Base-by-base conservation (phyloP, 2,329 filamentous ascomycete species). In the Thelonectria olida region DNA sequence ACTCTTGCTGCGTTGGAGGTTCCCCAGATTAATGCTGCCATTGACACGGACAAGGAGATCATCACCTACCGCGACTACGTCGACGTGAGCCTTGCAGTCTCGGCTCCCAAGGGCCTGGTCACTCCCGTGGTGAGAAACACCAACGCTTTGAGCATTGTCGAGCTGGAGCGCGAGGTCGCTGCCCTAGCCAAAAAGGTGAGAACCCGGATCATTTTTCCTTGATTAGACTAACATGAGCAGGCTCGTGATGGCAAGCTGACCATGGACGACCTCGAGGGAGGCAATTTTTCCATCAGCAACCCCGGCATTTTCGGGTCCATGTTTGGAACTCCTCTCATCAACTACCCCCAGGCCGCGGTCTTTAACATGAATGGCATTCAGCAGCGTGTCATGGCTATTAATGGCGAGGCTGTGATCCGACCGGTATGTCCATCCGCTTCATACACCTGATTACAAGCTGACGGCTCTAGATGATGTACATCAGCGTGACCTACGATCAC, bases 281-380 rank as follows among this genome's bases (percentile, higher is more conserved):
- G 90, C 68, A 91, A 89, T 71, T 91, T 92, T 79, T 92, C 90
- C 71, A 92, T 92, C 78, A 90, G 88, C 78, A 92, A 92, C 82
- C 91, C 92, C 85, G 90, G 90, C 69, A 91, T 92, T 88, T 92
- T 92, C 76, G 73, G 73, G 15, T 75, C 73, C 22, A 70, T 75
- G 65, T 75, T 75, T n/a, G 73, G 73, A 57, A 92, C 90, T 42
- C 90, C 90, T 56, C 86, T 92, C 71, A 91, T 92, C 82, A 92
- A 92, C 82, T 90, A 90, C 58, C 90, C 90, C 54, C 90, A 92
- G 79, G 87, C 90, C 7, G 72, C 73, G 13, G 79, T 88, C 48
- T 88, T 88, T 78, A 88, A 88, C 70, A 79, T 88, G 76, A 87
- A 88, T 71, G 76, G 87, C 4, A 80, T 79, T 50, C 86, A 86